phyloP scores from a whole-genome alignment of 176 grass and related monocot species.

The Musa schizocarpa region DNA sequence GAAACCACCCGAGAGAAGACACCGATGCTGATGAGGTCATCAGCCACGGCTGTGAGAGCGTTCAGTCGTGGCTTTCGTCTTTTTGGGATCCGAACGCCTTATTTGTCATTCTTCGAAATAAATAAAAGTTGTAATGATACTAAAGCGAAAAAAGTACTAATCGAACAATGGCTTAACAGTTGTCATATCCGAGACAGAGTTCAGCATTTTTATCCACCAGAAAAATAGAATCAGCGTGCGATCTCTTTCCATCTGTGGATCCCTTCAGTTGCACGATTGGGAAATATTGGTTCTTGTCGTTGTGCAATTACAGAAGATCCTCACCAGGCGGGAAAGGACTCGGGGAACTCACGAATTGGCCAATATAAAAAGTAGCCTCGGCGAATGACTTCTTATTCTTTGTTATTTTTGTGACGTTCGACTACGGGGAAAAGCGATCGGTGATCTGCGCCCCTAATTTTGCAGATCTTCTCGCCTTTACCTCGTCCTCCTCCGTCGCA shows the following conservation, averaged over 20 bases:
- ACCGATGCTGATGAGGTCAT: not conserved
- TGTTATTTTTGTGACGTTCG: not conserved
- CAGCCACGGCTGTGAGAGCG: not conserved
- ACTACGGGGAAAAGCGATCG: not conserved
- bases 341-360: too few species aligned
- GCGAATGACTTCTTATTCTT: not conserved
- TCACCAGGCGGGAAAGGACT: too few species aligned
- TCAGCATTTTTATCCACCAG: not conserved
- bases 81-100: too few species aligned
- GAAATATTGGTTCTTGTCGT: too few species aligned
- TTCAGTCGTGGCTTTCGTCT: too few species aligned
- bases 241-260: too few species aligned
- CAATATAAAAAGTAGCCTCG: not conserved
- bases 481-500: not conserved
- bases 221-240: too few species aligned
- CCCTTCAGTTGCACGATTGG: too few species aligned
- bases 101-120: too few species aligned
- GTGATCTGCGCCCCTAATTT: not conserved
- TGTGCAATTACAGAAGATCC: too few species aligned
- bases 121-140: not conserved
- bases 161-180: not conserved
- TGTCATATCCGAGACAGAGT: not conserved
- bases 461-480: not conserved
- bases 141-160: not conserved
- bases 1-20: not conserved